Evolutionary conservation across 2,329 filamentous ascomycete species (phyloP).

Genomic region (Pestalotiopsis sp.): DNA sequence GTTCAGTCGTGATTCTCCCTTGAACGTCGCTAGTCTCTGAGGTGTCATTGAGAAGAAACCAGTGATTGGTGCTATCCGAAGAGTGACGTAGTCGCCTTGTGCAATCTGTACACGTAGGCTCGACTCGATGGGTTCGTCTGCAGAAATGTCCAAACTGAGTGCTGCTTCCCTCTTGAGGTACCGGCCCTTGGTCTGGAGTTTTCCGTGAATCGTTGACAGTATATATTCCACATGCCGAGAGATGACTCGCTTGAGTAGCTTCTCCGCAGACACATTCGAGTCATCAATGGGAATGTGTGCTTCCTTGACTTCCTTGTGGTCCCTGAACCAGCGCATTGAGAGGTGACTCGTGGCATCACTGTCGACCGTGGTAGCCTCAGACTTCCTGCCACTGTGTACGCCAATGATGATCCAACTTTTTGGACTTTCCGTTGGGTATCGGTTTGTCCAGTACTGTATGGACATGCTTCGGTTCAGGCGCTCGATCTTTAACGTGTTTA

Average conservation of each 20-base stretch:
- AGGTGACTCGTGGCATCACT: slow-evolving; percentile 56
- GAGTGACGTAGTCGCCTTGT: slow-evolving; percentile 56
- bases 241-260: slow-evolving; percentile 73
- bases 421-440: slow-evolving; percentile 54
- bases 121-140: slow-evolving; percentile 67
- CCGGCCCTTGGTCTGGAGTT: slow-evolving; percentile 60
- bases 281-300: slow-evolving; percentile 69
- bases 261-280: slow-evolving; percentile 71
- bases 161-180: slow-evolving; percentile 63
- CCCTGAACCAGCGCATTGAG: slow-evolving; percentile 79
- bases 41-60: slow-evolving; percentile 76
- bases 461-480: slow-evolving; percentile 79
- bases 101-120: slow-evolving; percentile 71
- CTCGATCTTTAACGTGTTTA: slow-evolving; percentile 76
- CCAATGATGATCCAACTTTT: slow-evolving; percentile 95
- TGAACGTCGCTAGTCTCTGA: slow-evolving; percentile 55
- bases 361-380: slow-evolving; percentile 37
- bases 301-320: slow-evolving; percentile 74
- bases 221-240: slow-evolving; percentile 75
- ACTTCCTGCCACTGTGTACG: slow-evolving; percentile 66
- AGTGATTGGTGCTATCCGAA: slow-evolving; percentile 76
- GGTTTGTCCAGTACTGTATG: slow-evolving; percentile 86
- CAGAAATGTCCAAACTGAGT: slow-evolving; percentile 60
- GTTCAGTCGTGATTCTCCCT: slow-evolving; percentile 69
- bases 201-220: slow-evolving; percentile 66